These are phyloP conservation scores for Pulveroboletus sp. DNA, from an alignment of 768 basidiomycete genomes.

Conservation along the genomic window DNA sequence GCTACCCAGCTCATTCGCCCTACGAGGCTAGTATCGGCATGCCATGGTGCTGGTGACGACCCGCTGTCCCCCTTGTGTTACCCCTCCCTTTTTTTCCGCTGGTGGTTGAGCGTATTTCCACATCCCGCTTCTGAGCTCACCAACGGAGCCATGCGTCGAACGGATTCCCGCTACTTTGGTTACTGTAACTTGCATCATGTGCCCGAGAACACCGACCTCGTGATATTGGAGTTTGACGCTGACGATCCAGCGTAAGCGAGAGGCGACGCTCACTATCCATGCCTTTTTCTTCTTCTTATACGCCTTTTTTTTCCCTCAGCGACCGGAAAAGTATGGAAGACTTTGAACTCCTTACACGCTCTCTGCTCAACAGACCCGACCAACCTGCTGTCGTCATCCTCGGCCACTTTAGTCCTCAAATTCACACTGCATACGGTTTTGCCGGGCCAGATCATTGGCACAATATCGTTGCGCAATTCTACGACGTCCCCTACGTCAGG, in stretches of 20 bases:
- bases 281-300: not conserved
- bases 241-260: slow-evolving; percentile 78
- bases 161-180: slow-evolving; percentile 91
- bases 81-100: slow-evolving; percentile 91
- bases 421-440: slow-evolving; percentile 74
- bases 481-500: slow-evolving; percentile 92
- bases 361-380: slow-evolving; percentile 84
- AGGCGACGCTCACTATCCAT: not conserved
- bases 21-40: slow-evolving; percentile 70
- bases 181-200: slow-evolving; percentile 92
- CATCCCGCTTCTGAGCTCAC: slow-evolving; percentile 97
- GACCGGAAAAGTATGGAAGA: slow-evolving; percentile 69
- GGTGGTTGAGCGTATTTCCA: slow-evolving; percentile 98
- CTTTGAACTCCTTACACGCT: slow-evolving; percentile 91
- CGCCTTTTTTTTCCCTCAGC: slow-evolving; percentile 32
- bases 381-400: slow-evolving; percentile 89
- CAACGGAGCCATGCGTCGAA: slow-evolving; percentile 91
- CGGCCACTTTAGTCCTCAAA: slow-evolving; percentile 92
- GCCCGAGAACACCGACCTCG: slow-evolving; percentile 89
- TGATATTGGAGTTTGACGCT: slow-evolving; percentile 91
- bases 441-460: slow-evolving; percentile 90
- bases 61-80: slow-evolving; percentile 82
- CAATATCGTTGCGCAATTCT: slow-evolving; percentile 88
- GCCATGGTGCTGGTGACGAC: slow-evolving; percentile 90
- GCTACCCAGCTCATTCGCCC: not conserved